Conservation (phyloP, 2,329 filamentous ascomycete genomes). For the Neofusicoccum umdonicola region DNA sequence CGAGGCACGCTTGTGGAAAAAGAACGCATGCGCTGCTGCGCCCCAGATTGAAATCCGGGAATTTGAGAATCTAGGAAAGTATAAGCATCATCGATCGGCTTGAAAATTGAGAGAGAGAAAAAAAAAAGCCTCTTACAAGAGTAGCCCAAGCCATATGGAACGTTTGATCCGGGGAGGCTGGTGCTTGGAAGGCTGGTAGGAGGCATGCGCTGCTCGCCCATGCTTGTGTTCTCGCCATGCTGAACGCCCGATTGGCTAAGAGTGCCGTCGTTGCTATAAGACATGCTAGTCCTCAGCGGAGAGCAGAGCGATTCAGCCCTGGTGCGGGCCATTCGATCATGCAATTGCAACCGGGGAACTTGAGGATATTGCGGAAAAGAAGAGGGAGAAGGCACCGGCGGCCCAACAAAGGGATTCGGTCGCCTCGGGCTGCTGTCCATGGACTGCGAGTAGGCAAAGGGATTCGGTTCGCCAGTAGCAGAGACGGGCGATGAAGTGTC, state of each 20-base stretch:
- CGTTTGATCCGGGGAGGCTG: constrained; percentile 28
- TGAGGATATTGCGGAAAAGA: constrained; percentile 31
- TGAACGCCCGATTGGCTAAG: constrained; percentile 4
- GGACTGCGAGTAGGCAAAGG: constrained; percentile 40
- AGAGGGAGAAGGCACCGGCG: background rate
- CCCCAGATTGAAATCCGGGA: constrained; percentile 39
- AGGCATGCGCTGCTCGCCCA: constrained; percentile 6
- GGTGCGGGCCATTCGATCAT: constrained; percentile 43
- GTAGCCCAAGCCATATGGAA: constrained; percentile 40
- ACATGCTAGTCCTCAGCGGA: constrained; percentile 47
- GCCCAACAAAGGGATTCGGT: constrained; percentile 36
- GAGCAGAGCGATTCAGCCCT: constrained; percentile 44
- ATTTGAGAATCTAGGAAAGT: constrained; percentile 33
- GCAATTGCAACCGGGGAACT: constrained; percentile 43
- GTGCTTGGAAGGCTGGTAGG: background rate
- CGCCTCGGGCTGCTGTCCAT: constrained; percentile 37
- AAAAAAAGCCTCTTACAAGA: constrained; percentile 28
- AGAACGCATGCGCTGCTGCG: constrained; percentile 38
- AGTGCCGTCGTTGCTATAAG: constrained; percentile 34
- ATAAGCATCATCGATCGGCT: background rate
- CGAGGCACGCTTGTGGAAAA: constrained; percentile 39
- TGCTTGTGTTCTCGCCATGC: background rate
- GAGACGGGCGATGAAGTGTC: constrained; percentile 47
- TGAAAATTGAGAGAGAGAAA: background rate
- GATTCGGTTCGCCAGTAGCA: constrained; percentile 37